A percentile compares a stretch with the other conserved stretches of the same genome.
These are phyloP conservation scores for Fusarium ambrosium DNA, from an alignment of 2,329 filamentous ascomycete genomes.

Conservation along the genomic window DNA sequence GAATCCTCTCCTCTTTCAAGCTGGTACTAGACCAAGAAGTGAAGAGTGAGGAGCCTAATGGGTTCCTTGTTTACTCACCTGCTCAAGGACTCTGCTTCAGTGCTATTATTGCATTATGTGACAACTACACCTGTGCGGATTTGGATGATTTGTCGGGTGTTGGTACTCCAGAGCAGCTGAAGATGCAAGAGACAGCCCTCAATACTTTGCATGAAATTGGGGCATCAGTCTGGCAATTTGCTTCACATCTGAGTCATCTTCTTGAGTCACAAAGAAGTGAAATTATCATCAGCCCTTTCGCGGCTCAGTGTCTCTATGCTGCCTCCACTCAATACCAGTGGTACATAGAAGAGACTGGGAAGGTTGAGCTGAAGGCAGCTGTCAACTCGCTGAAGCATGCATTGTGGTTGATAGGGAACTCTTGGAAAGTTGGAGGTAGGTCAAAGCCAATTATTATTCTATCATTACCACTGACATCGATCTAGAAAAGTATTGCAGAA, in stretches of 20 bases:
- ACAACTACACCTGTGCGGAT: conserved; percentile 16
- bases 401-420: not conserved
- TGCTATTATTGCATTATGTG: conserved; percentile 13
- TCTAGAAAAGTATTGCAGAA: not conserved
- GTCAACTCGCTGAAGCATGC: not conserved
- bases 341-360: not conserved
- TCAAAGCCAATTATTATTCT: not conserved
- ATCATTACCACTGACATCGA: not conserved
- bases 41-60: not conserved
- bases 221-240: not conserved
- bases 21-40: conserved; percentile 9
- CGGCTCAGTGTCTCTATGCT: conserved; percentile 8
- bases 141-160: conserved; percentile 15
- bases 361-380: not conserved
- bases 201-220: conserved; percentile 10
- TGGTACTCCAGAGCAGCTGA: conserved; percentile 17
- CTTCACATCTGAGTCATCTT: not conserved
- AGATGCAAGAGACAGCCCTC: conserved; percentile 10
- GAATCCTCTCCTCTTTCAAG: conserved; percentile 9
- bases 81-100: conserved; percentile 14
- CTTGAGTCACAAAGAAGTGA: not conserved
- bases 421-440: not conserved
- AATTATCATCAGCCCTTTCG: conserved; percentile 1
- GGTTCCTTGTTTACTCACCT: conserved; percentile 1
- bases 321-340: conserved; percentile 9